Conservation (phyloP, 106 monocot species). For the Agapanthus africanus region DNA sequence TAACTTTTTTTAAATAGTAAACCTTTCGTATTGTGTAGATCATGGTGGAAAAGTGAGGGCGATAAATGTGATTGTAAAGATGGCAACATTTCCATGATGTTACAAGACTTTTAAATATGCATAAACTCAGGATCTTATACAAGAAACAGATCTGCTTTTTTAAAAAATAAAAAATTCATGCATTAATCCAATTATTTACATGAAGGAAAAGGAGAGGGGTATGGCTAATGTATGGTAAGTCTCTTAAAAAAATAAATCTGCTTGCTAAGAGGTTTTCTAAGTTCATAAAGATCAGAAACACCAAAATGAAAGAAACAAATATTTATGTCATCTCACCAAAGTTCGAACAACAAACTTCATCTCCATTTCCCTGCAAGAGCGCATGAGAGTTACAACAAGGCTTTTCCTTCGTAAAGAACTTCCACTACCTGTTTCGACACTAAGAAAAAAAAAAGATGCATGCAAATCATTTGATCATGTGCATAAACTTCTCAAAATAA, state of each 20-base stretch:
- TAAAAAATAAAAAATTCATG: background rate
- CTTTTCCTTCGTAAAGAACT: conserved; percentile 63
- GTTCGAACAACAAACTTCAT: conserved; percentile 91
- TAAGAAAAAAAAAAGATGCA: conserved; percentile 13
- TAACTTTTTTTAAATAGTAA: too few relatives aligned
- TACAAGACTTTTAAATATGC: too few relatives aligned
- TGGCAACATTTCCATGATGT: too few relatives aligned
- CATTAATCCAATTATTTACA: background rate
- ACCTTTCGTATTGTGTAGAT: too few relatives aligned
- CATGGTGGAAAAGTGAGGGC: too few relatives aligned
- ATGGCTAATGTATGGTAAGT: too few relatives aligned
- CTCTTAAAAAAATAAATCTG: too few relatives aligned
- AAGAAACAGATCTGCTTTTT: background rate
- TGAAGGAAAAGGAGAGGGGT: background rate
- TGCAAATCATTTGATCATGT: background rate
- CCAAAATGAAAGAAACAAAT: background rate
- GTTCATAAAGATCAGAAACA: background rate
- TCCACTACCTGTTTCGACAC: conserved; percentile 65
- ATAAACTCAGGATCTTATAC: background rate
- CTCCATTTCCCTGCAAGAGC: conserved; percentile 95
- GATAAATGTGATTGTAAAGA: too few relatives aligned
- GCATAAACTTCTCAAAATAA: background rate
- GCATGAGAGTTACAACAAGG: conserved; percentile 58
- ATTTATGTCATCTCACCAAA: conserved; percentile 42
- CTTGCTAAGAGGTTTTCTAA: background rate